A percentile compares a stretch with the other conserved stretches of the same genome.
Conservation (phyloP, 306 rosid species). For the Oemleria cerasiformis region DNA sequence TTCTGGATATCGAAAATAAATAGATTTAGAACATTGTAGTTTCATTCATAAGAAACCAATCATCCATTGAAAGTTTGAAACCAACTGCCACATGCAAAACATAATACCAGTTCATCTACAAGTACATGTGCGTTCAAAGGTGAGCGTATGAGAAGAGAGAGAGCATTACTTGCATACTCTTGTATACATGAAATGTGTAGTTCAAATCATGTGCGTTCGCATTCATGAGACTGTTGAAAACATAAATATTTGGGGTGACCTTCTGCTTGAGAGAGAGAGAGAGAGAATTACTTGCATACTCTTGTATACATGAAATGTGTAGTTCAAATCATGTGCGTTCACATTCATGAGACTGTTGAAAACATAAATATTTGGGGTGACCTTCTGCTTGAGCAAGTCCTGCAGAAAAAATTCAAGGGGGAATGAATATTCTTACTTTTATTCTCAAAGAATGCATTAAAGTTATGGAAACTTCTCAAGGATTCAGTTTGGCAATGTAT, state of each 20-base stretch:
- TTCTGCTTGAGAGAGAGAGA: conserved; percentile 51
- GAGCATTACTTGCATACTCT: conserved; percentile 63
- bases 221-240: conserved; percentile 96
- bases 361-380: conserved; percentile 78
- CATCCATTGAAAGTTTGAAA: neutral
- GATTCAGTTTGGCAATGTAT: neutral
- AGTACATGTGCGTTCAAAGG: neutral
- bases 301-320: conserved; percentile 56
- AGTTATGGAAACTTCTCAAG: neutral
- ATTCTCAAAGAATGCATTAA: conserved; percentile 1
- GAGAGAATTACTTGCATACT: conserved; percentile 59
- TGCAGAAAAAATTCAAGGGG: conserved; percentile 38
- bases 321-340: conserved; percentile 77
- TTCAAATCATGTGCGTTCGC: conserved; percentile 77
- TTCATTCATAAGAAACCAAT: conserved; percentile 22
- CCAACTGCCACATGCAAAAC: neutral
- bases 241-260: conserved; percentile 77
- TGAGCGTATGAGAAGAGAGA: conserved; percentile 11
- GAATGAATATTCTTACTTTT: conserved; percentile 5
- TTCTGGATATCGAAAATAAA: conserved; percentile 52
- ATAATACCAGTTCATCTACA: neutral
- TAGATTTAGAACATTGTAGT: conserved; percentile 20
- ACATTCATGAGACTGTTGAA: conserved; percentile 97
- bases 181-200: conserved; percentile 60
- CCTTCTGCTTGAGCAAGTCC: conserved; percentile 78